Percentiles rank a stretch among this genome's conserved stretches.
phyloP scores from a whole-genome alignment of 2,329 filamentous ascomycete species.

The Cytospora chrysosperma region DNA sequence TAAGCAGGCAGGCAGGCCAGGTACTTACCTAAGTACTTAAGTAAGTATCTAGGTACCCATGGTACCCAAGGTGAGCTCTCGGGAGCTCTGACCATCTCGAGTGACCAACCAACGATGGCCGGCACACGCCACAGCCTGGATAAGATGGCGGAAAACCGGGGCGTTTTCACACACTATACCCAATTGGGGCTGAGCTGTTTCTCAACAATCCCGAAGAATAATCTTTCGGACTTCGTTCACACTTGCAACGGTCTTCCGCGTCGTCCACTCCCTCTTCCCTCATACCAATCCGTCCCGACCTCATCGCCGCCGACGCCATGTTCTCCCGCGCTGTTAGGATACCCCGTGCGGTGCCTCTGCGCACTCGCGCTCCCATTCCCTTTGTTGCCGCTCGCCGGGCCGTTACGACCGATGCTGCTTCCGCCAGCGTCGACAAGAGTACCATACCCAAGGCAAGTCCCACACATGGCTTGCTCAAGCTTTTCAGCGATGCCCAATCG shows the following conservation, averaged over 20 bases:
- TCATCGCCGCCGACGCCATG: constrained; percentile 47
- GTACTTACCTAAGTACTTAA: too few relatives aligned
- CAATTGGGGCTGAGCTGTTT: constrained; percentile 17
- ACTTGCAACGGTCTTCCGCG: constrained; percentile 13
- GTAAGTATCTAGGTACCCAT: too few relatives aligned
- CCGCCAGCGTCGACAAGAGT: constrained; percentile 80
- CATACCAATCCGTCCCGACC: constrained; percentile 13
- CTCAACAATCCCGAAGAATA: constrained; percentile 26
- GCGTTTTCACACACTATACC: constrained; percentile 6
- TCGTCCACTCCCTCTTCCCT: constrained; percentile 10
- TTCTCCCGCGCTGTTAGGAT: constrained; percentile 68
- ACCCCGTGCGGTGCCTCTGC: constrained; percentile 60
- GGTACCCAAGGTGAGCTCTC: too few relatives aligned
- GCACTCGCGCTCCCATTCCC: constrained; percentile 45
- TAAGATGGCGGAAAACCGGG: constrained; percentile 13
- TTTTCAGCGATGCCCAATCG: neutral
- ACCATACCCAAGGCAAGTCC: constrained; percentile 52
- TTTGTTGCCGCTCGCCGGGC: constrained; percentile 59
- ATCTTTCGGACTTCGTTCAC: constrained; percentile 22
- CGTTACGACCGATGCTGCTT: constrained; percentile 95
- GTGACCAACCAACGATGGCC: neutral
- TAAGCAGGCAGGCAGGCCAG: too few relatives aligned
- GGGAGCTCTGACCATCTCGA: constrained; percentile 15
- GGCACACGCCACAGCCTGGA: neutral
- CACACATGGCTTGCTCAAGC: neutral